Evolutionary conservation across 1,284 basidiomycete species (phyloP), one percentile per base, ranked within the genome.

Genomic region (Ustilago cynodontis): DNA sequence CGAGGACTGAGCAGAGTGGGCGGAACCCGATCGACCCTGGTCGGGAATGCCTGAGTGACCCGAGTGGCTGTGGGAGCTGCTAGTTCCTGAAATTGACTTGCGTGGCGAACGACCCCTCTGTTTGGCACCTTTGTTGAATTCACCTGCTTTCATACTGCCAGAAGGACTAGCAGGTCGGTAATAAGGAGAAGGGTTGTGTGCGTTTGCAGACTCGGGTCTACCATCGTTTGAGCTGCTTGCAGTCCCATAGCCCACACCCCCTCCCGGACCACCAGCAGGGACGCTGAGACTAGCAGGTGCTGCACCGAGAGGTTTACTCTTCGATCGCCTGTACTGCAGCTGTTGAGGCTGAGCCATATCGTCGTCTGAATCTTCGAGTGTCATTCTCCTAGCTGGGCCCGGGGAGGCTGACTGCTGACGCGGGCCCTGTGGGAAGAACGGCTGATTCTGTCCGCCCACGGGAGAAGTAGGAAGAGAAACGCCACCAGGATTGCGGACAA

Each of bases 251-350:
- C 81, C 81, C 0, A 78, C 66, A 1, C 81, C 81, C 3, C 81
- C 81, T 1, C 81, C 81, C 2, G 80, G 80, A 18, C 81, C 81
- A 22, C 81, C 81, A n/a, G 78, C 65, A 3, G 81, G 81, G 3
- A 83, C 81, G 18, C 80, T 71, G 11, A 83, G 66, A 57, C 62
- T 71, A 7, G 59, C 56, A 11, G 57, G 51, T 33, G 54, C 66
- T 1, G 69, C 52, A 7, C 62, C 65, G 33, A 81, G 39, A 5
- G 79, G 79, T 47, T 66, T 66, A 26, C 68, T 72, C 62, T 71
- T 73, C 35, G 65, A 67, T 9, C 72, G 64, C 35, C 73, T 60
- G 47, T 82, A 76, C 51, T 53, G 51, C 29, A 28, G 51, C 31
- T 35, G 59, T 24, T 69, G 60, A 9, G 61, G 67, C 20, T 60